phyloP scores from a whole-genome alignment of 441 rosid species.

The Breynia disticha region DNA sequence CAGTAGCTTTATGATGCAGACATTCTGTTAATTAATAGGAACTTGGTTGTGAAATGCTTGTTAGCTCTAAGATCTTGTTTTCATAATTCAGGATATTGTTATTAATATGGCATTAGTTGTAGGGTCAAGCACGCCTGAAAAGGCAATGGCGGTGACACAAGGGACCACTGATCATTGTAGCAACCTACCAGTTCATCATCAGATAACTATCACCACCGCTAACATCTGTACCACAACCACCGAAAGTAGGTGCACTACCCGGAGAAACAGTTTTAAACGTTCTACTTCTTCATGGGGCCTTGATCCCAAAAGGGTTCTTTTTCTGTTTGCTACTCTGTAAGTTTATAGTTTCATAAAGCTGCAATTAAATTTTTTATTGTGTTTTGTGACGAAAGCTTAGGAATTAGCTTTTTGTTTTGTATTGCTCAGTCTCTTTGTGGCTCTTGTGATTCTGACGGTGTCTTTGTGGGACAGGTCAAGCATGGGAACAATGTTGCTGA shows the following conservation, averaged over 20 bases:
- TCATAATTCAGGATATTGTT: neutral
- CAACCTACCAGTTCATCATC: constrained; percentile 51
- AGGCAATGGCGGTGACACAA: constrained; percentile 14
- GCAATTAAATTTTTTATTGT: neutral
- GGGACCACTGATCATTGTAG: constrained; percentile 28
- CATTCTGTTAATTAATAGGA: constrained; percentile 6
- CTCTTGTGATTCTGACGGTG: neutral
- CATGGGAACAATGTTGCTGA: constrained; percentile 78
- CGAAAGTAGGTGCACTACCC: constrained; percentile 35
- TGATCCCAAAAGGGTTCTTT: constrained; percentile 78
- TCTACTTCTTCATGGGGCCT: constrained; percentile 43
- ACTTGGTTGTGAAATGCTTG: constrained; percentile 5
- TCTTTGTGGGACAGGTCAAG: constrained; percentile 58
- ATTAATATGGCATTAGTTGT: constrained; percentile 8
- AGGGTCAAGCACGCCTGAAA: constrained; percentile 52
- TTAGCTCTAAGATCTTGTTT: neutral
- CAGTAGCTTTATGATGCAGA: constrained; percentile 1
- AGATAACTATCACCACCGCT: constrained; percentile 52
- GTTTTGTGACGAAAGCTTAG: neutral
- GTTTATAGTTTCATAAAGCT: constrained; percentile 12
- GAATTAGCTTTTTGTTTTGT: neutral
- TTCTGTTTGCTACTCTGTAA: constrained; percentile 86
- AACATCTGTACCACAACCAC: constrained; percentile 23
- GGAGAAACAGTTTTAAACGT: constrained; percentile 66
- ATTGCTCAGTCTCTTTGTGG: neutral